Conservation (phyloP, 331 rosid genomes). For the Phaseolus coccineus region DNA sequence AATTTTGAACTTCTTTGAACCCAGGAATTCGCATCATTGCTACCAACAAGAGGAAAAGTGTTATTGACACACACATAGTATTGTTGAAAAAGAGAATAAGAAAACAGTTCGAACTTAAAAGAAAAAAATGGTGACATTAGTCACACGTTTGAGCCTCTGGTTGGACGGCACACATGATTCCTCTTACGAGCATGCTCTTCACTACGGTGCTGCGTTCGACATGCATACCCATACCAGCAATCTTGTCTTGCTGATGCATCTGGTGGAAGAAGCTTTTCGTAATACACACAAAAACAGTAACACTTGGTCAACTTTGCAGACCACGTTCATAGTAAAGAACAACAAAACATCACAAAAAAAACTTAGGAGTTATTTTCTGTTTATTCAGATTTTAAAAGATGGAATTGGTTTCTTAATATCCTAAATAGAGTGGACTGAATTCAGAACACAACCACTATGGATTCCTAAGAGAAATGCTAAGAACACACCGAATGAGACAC, state of each 20-base stretch:
- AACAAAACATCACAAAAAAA: not conserved
- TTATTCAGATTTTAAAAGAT: conserved; percentile 5
- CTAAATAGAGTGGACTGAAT: not conserved
- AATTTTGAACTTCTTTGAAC: not conserved
- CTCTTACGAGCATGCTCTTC: conserved; percentile 82
- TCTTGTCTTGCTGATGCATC: conserved; percentile 74
- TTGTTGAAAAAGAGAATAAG: not conserved
- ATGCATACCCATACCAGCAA: conserved; percentile 96
- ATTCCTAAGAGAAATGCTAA: not conserved
- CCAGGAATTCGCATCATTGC: not conserved
- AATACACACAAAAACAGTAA: conserved; percentile 1
- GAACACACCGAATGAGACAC: not conserved
- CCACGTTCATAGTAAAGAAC: not conserved
- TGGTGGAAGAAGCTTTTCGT: conserved; percentile 60
- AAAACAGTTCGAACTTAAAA: not conserved
- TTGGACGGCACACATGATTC: conserved; percentile 93
- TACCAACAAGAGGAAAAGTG: not conserved
- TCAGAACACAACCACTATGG: not conserved
- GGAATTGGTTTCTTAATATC: not conserved
- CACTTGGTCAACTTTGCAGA: conserved; percentile 12
- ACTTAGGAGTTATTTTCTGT: not conserved
- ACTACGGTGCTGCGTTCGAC: conserved; percentile 85
- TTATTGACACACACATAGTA: not conserved
- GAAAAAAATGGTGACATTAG: conserved; percentile 23
- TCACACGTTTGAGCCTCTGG: conserved; percentile 57